phyloP scores from a whole-genome alignment of 1,139 yeast genomes.

The Magnusiomyces clavatus region DNA sequence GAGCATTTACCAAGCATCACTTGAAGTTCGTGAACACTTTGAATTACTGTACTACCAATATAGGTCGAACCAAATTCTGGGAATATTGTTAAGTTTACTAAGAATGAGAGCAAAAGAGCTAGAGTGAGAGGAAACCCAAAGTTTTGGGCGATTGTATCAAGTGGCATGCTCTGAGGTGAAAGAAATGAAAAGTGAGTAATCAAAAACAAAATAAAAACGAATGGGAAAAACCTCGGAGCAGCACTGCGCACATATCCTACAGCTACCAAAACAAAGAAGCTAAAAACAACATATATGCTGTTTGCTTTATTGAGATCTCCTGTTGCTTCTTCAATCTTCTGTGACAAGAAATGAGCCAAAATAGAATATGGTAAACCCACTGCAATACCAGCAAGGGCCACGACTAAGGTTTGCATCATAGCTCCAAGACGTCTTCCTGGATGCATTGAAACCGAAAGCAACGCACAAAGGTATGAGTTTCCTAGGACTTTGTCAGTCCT shows the following conservation, averaged over 20 bases:
- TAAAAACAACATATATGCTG: slow-evolving; percentile 39
- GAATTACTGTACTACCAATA: slow-evolving; percentile 38
- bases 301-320: slow-evolving; percentile 31
- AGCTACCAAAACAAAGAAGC: slow-evolving; percentile 38
- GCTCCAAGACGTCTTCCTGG: slow-evolving; percentile 45
- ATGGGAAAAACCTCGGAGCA: slow-evolving; percentile 39
- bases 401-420: slow-evolving; percentile 37
- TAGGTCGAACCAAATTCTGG: slow-evolving; percentile 48
- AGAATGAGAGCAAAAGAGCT: slow-evolving; percentile 38
- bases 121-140: slow-evolving; percentile 39
- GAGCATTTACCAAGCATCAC: slow-evolving; percentile 34
- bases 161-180: slow-evolving; percentile 27
- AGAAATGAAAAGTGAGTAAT: slow-evolving; percentile 44
- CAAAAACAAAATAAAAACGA: slow-evolving; percentile 40
- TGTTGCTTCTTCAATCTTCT: slow-evolving; percentile 23
- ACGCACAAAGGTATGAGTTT: slow-evolving; percentile 36
- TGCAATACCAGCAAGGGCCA: slow-evolving; percentile 36
- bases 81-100: slow-evolving; percentile 37
- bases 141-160: slow-evolving; percentile 31
- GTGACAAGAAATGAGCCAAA: slow-evolving; percentile 38
- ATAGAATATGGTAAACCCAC: slow-evolving; percentile 39
- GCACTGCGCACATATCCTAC: slow-evolving; percentile 45
- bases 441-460: slow-evolving; percentile 41
- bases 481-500: slow-evolving; percentile 34
- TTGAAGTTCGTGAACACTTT: slow-evolving; percentile 36